phyloP scores from a whole-genome alignment of 371 early-diverging fungal species.

The Mortierella sp. region DNA sequence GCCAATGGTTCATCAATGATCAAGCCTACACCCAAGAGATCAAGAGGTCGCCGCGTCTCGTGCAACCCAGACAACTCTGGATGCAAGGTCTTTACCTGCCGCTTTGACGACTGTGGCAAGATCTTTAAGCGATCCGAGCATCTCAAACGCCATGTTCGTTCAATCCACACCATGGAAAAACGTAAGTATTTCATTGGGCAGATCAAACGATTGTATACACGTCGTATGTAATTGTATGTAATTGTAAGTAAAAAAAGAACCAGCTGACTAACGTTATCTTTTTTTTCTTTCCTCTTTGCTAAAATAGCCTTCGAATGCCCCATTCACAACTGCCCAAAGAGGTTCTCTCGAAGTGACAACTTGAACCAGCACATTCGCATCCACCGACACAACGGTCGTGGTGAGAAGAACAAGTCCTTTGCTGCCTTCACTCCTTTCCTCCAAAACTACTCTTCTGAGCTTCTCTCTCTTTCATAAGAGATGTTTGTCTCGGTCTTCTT shows the following conservation, averaged over 20 bases:
- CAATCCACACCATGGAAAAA: slow-evolving; percentile 71
- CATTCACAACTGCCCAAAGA: slow-evolving; percentile 80
- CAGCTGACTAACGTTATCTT: not conserved
- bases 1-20: slow-evolving; percentile 20
- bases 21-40: slow-evolving; percentile 62
- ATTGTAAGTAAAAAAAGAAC: not conserved
- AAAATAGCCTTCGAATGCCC: slow-evolving; percentile 73
- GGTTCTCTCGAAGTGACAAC: slow-evolving; percentile 90
- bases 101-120: slow-evolving; percentile 74
- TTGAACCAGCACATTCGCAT: slow-evolving; percentile 81
- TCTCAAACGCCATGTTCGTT: slow-evolving; percentile 82
- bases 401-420: slow-evolving; percentile 47
- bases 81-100: slow-evolving; percentile 66
- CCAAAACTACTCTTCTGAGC: slow-evolving; percentile 43
- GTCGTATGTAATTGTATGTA: not conserved
- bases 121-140: slow-evolving; percentile 90
- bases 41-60: slow-evolving; percentile 71
- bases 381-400: slow-evolving; percentile 65
- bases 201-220: not conserved
- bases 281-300: not conserved
- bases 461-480: slow-evolving; percentile 21
- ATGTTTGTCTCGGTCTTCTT: not conserved
- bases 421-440: slow-evolving; percentile 42
- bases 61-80: slow-evolving; percentile 62
- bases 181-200: slow-evolving; percentile 56